A percentile compares a stretch with the other conserved stretches of the same genome.
These are phyloP conservation scores for Mycena sanguinolenta DNA, from an alignment of 768 basidiomycete species.

Conservation along the genomic window DNA sequence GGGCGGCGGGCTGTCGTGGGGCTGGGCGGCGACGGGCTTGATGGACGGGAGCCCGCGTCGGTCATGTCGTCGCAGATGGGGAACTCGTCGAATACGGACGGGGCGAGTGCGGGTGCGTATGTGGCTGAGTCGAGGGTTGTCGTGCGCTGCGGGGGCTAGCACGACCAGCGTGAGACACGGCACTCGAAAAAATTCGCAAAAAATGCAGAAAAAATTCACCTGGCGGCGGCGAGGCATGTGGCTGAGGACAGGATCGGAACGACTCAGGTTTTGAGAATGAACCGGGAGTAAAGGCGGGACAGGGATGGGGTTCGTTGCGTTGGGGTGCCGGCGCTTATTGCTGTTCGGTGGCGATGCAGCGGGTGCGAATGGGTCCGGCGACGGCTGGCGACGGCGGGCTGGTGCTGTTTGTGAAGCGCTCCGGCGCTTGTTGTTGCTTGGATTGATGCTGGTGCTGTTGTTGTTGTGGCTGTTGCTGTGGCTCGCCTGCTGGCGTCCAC, in stretches of 20 bases:
- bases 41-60: slow-evolving; percentile 52
- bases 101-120: not conserved
- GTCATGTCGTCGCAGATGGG: slow-evolving; percentile 82
- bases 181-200: not conserved
- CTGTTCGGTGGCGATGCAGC: slow-evolving; percentile 63
- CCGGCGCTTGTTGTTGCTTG: slow-evolving; percentile 13
- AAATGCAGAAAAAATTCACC: not conserved
- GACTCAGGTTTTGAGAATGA: slow-evolving; percentile 52
- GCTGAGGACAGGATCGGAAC: slow-evolving; percentile 65
- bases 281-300: slow-evolving; percentile 24
- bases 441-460: not conserved
- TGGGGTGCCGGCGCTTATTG: slow-evolving; percentile 37
- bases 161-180: not conserved
- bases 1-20: slow-evolving; percentile 59
- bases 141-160: slow-evolving; percentile 47
- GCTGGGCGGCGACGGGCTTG: slow-evolving; percentile 39
- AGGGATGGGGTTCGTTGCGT: slow-evolving; percentile 24
- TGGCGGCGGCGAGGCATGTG: slow-evolving; percentile 44
- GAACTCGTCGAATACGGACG: slow-evolving; percentile 52
- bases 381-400: slow-evolving; percentile 63
- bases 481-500: not conserved
- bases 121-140: slow-evolving; percentile 41
- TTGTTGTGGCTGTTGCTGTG: not conserved
- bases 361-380: slow-evolving; percentile 43
- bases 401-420: slow-evolving; percentile 32